phyloP scores from a whole-genome alignment of 1,139 yeast species.

The Yamadazyma atlantica region DNA sequence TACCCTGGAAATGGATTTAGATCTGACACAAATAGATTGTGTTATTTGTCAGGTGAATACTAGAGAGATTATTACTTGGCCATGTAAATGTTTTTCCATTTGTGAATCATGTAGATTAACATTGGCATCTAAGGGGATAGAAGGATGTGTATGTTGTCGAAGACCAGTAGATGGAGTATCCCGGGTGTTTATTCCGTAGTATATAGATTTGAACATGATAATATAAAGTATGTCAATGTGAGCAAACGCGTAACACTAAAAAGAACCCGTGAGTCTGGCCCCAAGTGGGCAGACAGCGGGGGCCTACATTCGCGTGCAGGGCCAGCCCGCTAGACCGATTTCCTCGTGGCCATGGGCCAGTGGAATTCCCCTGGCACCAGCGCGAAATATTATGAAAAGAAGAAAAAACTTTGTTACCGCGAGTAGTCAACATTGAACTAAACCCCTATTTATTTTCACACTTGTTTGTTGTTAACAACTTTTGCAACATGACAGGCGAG shows the following conservation, averaged over 20 bases:
- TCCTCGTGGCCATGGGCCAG: too few relatives aligned
- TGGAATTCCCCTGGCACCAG: too few relatives aligned
- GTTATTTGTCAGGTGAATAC: conserved; percentile 79
- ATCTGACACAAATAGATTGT: conserved; percentile 44
- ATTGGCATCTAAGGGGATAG: conserved; percentile 71
- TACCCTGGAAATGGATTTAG: conserved; percentile 6
- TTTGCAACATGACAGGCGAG: conserved; percentile 7
- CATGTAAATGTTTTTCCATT: conserved; percentile 84
- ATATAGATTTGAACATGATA: background rate
- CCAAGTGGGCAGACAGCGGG: too few relatives aligned
- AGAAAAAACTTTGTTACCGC: too few relatives aligned
- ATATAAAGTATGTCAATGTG: background rate
- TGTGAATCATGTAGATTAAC: conserved; percentile 82
- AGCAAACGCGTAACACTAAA: too few relatives aligned
- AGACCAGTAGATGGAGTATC: conserved; percentile 62
- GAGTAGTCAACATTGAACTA: background rate
- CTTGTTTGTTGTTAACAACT: background rate
- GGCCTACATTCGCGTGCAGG: too few relatives aligned
- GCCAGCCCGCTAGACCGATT: too few relatives aligned
- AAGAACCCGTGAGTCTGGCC: too few relatives aligned
- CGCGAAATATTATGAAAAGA: too few relatives aligned
- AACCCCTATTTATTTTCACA: background rate
- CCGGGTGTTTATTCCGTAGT: conserved; percentile 50
- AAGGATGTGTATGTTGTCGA: conserved; percentile 85
- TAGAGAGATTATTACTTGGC: conserved; percentile 86